phyloP scores from a whole-genome alignment of 2,329 filamentous ascomycete species.

The Drechslera avenae region DNA sequence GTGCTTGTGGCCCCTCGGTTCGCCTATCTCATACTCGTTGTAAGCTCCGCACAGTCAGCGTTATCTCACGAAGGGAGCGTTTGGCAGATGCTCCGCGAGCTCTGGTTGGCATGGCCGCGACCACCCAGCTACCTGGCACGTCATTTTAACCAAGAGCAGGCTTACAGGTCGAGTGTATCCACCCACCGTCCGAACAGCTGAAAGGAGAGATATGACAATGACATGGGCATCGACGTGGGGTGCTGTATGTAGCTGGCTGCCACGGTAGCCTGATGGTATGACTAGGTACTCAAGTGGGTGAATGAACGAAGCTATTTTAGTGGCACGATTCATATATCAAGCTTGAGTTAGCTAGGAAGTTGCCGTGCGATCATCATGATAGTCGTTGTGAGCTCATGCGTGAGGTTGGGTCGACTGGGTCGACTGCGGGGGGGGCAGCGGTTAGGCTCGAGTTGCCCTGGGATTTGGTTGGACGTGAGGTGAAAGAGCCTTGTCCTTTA shows the following conservation, averaged over 20 bases:
- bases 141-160: background rate
- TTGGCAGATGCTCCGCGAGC: constrained; percentile 15
- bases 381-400: constrained; percentile 23
- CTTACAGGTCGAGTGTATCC: background rate
- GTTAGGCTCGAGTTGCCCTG: constrained; percentile 15
- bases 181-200: background rate
- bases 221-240: background rate
- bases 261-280: background rate
- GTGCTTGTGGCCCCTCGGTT: background rate
- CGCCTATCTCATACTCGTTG: constrained; percentile 9
- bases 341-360: constrained; percentile 25
- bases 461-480: constrained; percentile 18
- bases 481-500: constrained; percentile 15
- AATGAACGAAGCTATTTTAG: constrained; percentile 13
- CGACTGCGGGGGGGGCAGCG: constrained; percentile 27
- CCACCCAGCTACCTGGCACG: background rate
- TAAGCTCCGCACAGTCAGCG: constrained; percentile 17
- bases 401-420: constrained; percentile 25
- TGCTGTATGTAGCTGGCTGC: constrained; percentile 2
- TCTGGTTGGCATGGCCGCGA: constrained; percentile 4
- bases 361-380: constrained; percentile 25
- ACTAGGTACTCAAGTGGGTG: constrained; percentile 8
- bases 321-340: constrained; percentile 21
- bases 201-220: background rate
- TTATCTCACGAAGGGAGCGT: constrained; percentile 10